phyloP scores from a whole-genome alignment of 1,284 basidiomycete genomes.

The Leccinum griseonigrum region DNA sequence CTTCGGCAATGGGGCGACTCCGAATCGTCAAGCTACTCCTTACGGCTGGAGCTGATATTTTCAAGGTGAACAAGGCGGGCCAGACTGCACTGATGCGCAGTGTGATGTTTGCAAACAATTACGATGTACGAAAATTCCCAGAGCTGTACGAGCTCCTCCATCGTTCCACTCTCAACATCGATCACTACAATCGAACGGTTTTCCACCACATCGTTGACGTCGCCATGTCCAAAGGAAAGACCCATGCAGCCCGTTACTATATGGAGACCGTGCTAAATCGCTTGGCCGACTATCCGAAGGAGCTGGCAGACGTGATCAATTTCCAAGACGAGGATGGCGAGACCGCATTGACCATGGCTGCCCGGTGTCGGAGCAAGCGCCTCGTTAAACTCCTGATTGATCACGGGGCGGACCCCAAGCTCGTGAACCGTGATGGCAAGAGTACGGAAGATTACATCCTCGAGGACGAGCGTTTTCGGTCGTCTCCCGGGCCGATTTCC shows the following conservation, averaged over 20 bases:
- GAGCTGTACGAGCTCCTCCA: slow-evolving; percentile 97
- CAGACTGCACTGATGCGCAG: slow-evolving; percentile 98
- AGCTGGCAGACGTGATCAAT: slow-evolving; percentile 97
- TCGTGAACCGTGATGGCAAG: slow-evolving; percentile 94
- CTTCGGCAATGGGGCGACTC: slow-evolving; percentile 98
- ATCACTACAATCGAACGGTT: slow-evolving; percentile 96
- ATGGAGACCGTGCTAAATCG: slow-evolving; percentile 95
- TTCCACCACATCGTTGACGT: slow-evolving; percentile 99
- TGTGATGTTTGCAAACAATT: slow-evolving; percentile 99
- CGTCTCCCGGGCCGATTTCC: slow-evolving; percentile 79
- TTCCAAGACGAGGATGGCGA: slow-evolving; percentile 99
- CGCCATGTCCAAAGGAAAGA: slow-evolving; percentile 97
- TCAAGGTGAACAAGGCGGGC: slow-evolving; percentile 94
- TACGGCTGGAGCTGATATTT: slow-evolving; percentile 94
- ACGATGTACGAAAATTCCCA: slow-evolving; percentile 98
- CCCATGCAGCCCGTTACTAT: slow-evolving; percentile 97
- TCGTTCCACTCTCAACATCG: slow-evolving; percentile 97
- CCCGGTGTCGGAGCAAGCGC: slow-evolving; percentile 94
- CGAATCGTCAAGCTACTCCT: slow-evolving; percentile 95
- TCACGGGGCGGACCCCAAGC: slow-evolving; percentile 95
- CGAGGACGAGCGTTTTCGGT: slow-evolving; percentile 96
- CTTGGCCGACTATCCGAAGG: slow-evolving; percentile 93
- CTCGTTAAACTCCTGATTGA: slow-evolving; percentile 95
- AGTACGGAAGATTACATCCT: slow-evolving; percentile 99
- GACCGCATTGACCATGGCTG: slow-evolving; percentile 96